phyloP scores from a whole-genome alignment of 306 rosid genomes.

The Lagenaria siceraria region DNA sequence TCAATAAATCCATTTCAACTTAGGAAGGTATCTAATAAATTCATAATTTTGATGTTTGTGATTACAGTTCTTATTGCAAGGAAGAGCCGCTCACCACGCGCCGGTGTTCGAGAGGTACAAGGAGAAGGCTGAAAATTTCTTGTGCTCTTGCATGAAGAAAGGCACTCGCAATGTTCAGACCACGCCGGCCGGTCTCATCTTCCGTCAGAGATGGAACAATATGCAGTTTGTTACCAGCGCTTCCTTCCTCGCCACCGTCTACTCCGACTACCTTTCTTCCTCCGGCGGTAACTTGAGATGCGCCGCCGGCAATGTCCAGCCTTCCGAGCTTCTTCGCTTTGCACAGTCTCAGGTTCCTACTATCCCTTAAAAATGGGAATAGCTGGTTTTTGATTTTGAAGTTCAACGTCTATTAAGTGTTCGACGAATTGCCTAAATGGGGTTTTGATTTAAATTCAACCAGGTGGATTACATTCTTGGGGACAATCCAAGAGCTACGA shows the following conservation, averaged over 20 bases:
- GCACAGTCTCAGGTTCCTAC: constrained; percentile 61
- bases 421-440: not conserved
- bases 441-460: not conserved
- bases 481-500: constrained; percentile 93
- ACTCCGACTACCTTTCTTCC: constrained; percentile 83
- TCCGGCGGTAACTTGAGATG: constrained; percentile 43
- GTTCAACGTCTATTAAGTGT: not conserved
- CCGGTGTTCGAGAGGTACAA: constrained; percentile 59
- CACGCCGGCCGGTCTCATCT: constrained; percentile 91
- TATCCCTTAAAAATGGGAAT: not conserved
- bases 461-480: constrained; percentile 77
- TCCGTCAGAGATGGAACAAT: constrained; percentile 97
- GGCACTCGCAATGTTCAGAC: constrained; percentile 58
- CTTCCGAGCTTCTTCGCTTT: constrained; percentile 61
- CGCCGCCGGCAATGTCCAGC: constrained; percentile 52
- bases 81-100: constrained; percentile 56
- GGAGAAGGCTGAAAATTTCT: constrained; percentile 66
- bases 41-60: not conserved
- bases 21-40: too few relatives aligned
- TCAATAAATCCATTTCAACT: too few relatives aligned
- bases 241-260: constrained; percentile 76
- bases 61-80: constrained; percentile 77
- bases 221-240: constrained; percentile 94
- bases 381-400: not conserved
- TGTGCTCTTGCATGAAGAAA: constrained; percentile 80